A percentile compares a stretch with the other conserved stretches of the same genome.
Evolutionary conservation across 345 rosid species (phyloP).

Genomic region (Gossypium sturtianum): DNA sequence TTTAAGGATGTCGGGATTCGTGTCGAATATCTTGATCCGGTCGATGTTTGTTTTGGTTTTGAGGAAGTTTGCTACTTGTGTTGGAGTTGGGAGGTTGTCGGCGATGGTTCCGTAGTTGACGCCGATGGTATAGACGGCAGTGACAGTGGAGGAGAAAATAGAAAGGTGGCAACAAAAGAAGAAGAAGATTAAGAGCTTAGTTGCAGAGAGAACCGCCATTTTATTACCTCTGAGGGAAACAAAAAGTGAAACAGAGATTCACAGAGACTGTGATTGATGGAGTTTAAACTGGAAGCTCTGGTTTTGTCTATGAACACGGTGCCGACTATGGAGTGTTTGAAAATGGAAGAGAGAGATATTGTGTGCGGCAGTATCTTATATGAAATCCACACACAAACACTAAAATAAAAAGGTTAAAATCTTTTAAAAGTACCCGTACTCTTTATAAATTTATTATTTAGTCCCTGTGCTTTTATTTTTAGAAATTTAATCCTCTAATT

Average conservation of each 20-base stretch:
- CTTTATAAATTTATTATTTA: too few species aligned
- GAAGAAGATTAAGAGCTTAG: slow-evolving; percentile 11
- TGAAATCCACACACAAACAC: background rate
- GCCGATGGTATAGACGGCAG: slow-evolving; percentile 49
- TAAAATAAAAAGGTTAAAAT: background rate
- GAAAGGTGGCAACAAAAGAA: background rate
- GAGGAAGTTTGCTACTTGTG: slow-evolving; percentile 62
- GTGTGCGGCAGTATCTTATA: background rate
- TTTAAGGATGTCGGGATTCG: slow-evolving; percentile 60
- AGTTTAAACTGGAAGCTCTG: background rate
- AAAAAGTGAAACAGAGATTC: background rate
- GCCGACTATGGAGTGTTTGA: background rate
- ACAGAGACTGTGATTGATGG: background rate
- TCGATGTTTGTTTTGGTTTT: slow-evolving; percentile 59
- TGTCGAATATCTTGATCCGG: slow-evolving; percentile 69
- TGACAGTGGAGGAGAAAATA: slow-evolving; percentile 11
- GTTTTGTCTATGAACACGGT: background rate
- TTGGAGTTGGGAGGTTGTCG: slow-evolving; percentile 71
- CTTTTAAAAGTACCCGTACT: too few species aligned
- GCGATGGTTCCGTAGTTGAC: slow-evolving; percentile 84
- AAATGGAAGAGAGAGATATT: background rate
- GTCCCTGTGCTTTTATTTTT: too few species aligned
- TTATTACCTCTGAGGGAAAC: background rate
- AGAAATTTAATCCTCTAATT: too few species aligned
- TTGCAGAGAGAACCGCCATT: slow-evolving; percentile 14